Base-by-base conservation (phyloP, 78 protist genomes). In the slime mould (Dictyostelium discoideum) region DNA sequence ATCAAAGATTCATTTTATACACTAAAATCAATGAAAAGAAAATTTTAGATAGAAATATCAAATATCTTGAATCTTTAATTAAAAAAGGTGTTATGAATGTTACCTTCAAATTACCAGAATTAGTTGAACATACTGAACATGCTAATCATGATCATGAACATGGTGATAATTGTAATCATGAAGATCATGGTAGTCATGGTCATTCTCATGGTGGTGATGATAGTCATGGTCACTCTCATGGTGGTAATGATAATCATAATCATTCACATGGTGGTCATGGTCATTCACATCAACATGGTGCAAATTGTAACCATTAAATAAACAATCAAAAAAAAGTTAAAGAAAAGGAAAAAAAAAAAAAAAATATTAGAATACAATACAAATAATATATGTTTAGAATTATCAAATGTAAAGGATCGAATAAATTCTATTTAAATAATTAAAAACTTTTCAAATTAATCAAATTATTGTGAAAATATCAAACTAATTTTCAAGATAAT, bases 21-120 rank as follows among this genome's bases (percentile, higher is more conserved):
- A 11, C 32, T 46, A 65, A 26, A 80, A 78, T 89, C 63, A n/a
- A 85, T 48, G 94, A 89, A 81, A 89, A 89, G 86, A 89, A 89
- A 81, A 81, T 89, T 18, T 44, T 80, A 5, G 81, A 78, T 2
- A 32, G 82, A 67, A 79, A 89, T 11, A 89, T 89, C 72, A 89
- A 89, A 40, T 57, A 48, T 13, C 46, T 87, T 13, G 93, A 87
- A 42, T 18, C 48, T 4, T 57, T 87, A 48, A 14, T 87, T 24
- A 60, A 87, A 42, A 76, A 87, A 16, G 93, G 93, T 69, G 82
- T 81, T 29, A n/a, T 80, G 82, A 89, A 84, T 26, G 37, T 50
- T 7, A 81, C 37, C 5, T 74, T 89, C 26, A 54, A 16, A 54
- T 57, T 22, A 26, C 85, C 20, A 40, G 40, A 40, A 16, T 48